These are phyloP conservation scores for Leishmania gerbilli DNA, from an alignment of 208 protist species.

Conservation along the genomic window DNA sequence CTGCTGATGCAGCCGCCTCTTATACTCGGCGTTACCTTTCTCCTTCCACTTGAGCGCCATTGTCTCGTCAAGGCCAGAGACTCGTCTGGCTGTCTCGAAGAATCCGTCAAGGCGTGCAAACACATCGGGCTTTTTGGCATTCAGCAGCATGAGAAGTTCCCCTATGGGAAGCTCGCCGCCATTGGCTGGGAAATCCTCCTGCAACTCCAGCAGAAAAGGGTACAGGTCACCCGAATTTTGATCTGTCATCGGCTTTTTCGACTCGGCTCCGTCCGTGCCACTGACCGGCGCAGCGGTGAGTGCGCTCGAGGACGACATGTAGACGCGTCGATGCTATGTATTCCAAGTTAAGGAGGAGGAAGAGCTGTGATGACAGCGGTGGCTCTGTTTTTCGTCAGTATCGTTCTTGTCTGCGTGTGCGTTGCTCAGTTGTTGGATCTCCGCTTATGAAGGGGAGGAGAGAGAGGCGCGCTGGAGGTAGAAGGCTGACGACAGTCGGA, in stretches of 20 bases:
- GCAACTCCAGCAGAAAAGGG: constrained; percentile 37
- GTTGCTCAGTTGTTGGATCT: neutral
- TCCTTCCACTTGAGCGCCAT: constrained; percentile 81
- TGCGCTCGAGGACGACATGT: constrained; percentile 1
- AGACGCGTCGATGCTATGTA: neutral
- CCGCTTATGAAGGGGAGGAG: neutral
- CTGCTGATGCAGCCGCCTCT: constrained; percentile 40
- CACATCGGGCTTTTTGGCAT: constrained; percentile 33
- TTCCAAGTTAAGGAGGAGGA: neutral
- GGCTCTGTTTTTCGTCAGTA: neutral
- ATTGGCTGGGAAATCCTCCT: constrained; percentile 31
- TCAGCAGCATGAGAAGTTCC: constrained; percentile 43
- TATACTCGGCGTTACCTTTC: constrained; percentile 72
- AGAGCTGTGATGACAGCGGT: neutral
- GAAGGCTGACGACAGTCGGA: neutral
- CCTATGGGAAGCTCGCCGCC: constrained; percentile 53
- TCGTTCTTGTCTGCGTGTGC: neutral
- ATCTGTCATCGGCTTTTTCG: constrained; percentile 18
- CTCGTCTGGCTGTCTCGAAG: constrained; percentile 26
- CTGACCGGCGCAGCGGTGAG: neutral
- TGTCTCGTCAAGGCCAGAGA: constrained; percentile 48
- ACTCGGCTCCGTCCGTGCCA: neutral
- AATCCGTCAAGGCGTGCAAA: constrained; percentile 45
- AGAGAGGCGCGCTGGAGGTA: neutral
- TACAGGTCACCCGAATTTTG: constrained; percentile 59